These are phyloP conservation scores for Porcisia hertigi DNA, from an alignment of 208 protist genomes.

Conservation along the genomic window DNA sequence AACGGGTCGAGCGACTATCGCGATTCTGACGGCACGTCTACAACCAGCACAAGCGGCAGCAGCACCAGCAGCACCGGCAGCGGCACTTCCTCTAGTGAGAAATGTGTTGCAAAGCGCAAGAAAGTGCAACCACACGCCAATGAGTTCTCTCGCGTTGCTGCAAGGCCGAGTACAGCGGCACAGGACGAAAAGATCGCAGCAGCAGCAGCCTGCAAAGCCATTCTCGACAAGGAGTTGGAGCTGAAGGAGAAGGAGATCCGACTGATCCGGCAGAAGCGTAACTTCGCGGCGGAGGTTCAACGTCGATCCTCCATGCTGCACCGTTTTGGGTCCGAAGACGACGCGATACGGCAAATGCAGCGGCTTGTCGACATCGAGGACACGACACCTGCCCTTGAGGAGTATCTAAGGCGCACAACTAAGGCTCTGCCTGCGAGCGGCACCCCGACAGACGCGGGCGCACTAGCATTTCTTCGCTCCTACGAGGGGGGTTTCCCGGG, in stretches of 20 bases:
- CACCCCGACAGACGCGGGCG: constrained; percentile 15
- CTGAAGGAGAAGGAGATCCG: constrained; percentile 52
- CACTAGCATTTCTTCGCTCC: constrained; percentile 26
- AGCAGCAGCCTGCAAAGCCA: constrained; percentile 44
- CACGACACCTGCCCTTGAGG: constrained; percentile 30
- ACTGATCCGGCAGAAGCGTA: constrained; percentile 56
- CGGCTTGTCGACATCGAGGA: constrained; percentile 37
- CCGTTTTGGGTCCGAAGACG: constrained; percentile 40
- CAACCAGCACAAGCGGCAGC: constrained; percentile 16
- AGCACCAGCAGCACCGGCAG: constrained; percentile 18
- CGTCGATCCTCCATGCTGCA: constrained; percentile 31
- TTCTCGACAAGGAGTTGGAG: constrained; percentile 51
- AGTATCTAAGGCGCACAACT: constrained; percentile 35
- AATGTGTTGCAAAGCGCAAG: not conserved
- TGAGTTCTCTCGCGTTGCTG: constrained; percentile 10
- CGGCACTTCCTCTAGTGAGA: constrained; percentile 5
- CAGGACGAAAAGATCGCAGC: constrained; percentile 42
- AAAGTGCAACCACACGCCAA: constrained; percentile 1
- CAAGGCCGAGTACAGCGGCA: constrained; percentile 8
- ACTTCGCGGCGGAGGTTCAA: constrained; percentile 53
- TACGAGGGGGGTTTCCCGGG: constrained; percentile 1
- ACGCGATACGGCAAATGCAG: constrained; percentile 47
- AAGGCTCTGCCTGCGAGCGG: not conserved
- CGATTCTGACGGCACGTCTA: constrained; percentile 8
- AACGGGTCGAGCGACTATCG: constrained; percentile 7